Evolutionary conservation across 2,329 filamentous ascomycete genomes (phyloP).

Genomic region (Ramichloridium luteum): DNA sequence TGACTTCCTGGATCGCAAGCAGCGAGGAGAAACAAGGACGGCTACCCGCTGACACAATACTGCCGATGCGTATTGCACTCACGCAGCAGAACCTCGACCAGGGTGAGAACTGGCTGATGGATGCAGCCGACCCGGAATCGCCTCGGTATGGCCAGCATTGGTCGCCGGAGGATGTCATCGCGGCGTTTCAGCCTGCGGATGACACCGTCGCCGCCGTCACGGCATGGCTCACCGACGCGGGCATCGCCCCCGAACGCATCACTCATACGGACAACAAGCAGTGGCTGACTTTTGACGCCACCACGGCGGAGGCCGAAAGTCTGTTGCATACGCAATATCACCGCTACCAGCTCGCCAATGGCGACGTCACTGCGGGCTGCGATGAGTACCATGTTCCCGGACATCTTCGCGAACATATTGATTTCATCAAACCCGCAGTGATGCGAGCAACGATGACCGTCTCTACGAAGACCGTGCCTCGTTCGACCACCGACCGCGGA

Average conservation of each 20-base stretch:
- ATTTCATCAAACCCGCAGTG: conserved; percentile 42
- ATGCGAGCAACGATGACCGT: conserved; percentile 22
- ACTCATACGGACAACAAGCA: conserved; percentile 39
- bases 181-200: conserved; percentile 30
- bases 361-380: conserved; percentile 28
- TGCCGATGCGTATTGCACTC: conserved; percentile 26
- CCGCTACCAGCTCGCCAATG: conserved; percentile 34
- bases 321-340: conserved; percentile 44
- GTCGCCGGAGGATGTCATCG: conserved; percentile 31
- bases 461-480: too few species aligned
- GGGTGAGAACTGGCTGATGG: conserved; percentile 20
- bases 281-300: conserved; percentile 47
- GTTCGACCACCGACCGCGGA: too few species aligned
- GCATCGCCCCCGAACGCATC: conserved; percentile 38
- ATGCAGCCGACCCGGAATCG: conserved; percentile 33
- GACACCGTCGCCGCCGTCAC: conserved; percentile 36
- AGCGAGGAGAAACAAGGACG: too few species aligned
- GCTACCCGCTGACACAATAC: too few species aligned
- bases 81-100: conserved; percentile 24
- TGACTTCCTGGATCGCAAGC: too few species aligned
- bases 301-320: conserved; percentile 40
- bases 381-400: conserved; percentile 28
- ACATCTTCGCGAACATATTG: conserved; percentile 36
- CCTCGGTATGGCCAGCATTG: conserved; percentile 31
- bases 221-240: conserved; percentile 42